Base-by-base conservation (phyloP, 306 rosid genomes). In the Erythrophleum fordii region DNA sequence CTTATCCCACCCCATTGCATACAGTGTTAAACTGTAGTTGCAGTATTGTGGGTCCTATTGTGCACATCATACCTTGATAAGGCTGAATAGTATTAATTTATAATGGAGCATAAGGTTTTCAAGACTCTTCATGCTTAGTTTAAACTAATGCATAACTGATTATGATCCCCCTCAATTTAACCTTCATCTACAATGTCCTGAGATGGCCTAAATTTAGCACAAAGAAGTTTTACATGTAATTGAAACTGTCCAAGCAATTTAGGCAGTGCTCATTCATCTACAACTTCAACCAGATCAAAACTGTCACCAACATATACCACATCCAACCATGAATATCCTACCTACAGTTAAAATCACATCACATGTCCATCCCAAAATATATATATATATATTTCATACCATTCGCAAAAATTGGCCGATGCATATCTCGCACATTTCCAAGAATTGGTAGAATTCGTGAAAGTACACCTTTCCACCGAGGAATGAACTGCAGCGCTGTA, bases 381-480 rank as follows among this genome's bases (percentile, higher is more conserved):
- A n/a, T n/a, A n/a, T n/a, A n/a, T n/a, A n/a, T n/a, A 65, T 79
- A 79, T 77, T 69, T 8, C 90, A 58, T 64, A 95, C 98, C 98
- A 73, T 91, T 92, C 79, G 98, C 97, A 83, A 92, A 95, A 83
- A 93, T 89, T 39, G 97, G 94, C 70, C 97, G 85, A 69, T 95
- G 89, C 73, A 77, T 82, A 58, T 95, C 98, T 45, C 98, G 91
- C 66, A 92, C 98, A 91, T 84, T 95, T 85, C 98, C 98, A 73
- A 92, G 94, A 82, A 95, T 87, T 67, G 98, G 98, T 83, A 95
- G 83, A 84, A 95, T 92, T 76, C 97, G 92, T 35, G 98, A 95
- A 76, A 95, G 97, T 69, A 95, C 97, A 82, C 87, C 91, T 91
- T 92, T 95, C 86, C 95, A 81, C 70, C 92, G 93, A 13, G 95